These are phyloP conservation scores for Hypomyces rosellus DNA, from an alignment of 2,329 filamentous ascomycete genomes.

Conservation along the genomic window DNA sequence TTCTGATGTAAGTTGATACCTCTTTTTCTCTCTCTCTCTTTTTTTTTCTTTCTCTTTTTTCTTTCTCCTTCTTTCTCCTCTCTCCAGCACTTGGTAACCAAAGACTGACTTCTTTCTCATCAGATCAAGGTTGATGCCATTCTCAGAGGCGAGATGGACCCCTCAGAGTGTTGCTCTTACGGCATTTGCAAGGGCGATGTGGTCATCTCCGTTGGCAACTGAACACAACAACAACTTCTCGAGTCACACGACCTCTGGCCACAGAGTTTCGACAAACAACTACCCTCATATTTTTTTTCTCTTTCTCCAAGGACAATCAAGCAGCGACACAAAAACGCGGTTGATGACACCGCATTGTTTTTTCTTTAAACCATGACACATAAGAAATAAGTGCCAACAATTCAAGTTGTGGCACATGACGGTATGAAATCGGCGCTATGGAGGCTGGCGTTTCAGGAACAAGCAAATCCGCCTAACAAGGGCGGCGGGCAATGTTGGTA, in stretches of 20 bases:
- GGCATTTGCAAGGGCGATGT: slow-evolving; percentile 46
- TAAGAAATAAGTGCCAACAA: neutral
- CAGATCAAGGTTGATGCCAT: slow-evolving; percentile 36
- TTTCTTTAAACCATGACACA: too few species aligned
- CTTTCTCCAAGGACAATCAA: too few species aligned
- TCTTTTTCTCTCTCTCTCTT: too few species aligned
- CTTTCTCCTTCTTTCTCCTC: too few species aligned
- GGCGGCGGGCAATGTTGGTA: too few species aligned
- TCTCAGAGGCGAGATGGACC: slow-evolving; percentile 39
- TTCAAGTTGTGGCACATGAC: neutral
- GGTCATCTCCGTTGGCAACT: slow-evolving; percentile 38
- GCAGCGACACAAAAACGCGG: neutral
- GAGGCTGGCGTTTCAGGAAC: slow-evolving; percentile 6
- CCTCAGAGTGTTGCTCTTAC: slow-evolving; percentile 50
- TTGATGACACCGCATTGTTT: too few species aligned
- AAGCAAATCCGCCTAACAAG: neutral
- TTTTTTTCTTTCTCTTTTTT: too few species aligned
- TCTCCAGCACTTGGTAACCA: neutral
- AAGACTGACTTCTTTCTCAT: slow-evolving; percentile 1
- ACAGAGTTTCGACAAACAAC: too few species aligned
- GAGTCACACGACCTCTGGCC: too few species aligned
- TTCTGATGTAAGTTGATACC: slow-evolving; percentile 21
- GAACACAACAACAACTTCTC: neutral
- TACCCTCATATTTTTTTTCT: too few species aligned
- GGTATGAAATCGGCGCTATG: neutral